A percentile compares a stretch with the other conserved stretches of the same genome.
These are phyloP conservation scores for Cladobotryum mycophilum DNA, from an alignment of 2,329 filamentous ascomycete species.

Conservation along the genomic window DNA sequence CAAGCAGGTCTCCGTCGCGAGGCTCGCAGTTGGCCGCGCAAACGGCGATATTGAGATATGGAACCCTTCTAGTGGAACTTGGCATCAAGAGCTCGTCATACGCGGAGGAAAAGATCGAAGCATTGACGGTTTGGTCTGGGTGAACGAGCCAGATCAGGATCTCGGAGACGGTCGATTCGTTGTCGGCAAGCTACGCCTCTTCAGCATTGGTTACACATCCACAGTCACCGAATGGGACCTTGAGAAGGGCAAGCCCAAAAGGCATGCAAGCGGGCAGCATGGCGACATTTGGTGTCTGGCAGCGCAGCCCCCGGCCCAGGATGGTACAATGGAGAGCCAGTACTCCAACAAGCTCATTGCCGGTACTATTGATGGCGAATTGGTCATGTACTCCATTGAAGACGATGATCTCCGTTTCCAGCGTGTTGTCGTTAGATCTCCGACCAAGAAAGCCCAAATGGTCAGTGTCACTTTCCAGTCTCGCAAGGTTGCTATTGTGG, in stretches of 20 bases:
- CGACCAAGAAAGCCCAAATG: slow-evolving; percentile 79
- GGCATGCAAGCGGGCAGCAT: slow-evolving; percentile 84
- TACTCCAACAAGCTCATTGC: slow-evolving; percentile 61
- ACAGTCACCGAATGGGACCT: slow-evolving; percentile 95
- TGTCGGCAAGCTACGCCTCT: slow-evolving; percentile 73
- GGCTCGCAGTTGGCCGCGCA: slow-evolving; percentile 82
- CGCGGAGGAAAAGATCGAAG: slow-evolving; percentile 77
- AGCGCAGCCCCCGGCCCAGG: slow-evolving; percentile 58
- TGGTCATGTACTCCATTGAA: slow-evolving; percentile 80
- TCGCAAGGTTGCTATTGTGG: slow-evolving; percentile 73
- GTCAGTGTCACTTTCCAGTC: slow-evolving; percentile 89
- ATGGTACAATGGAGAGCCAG: slow-evolving; percentile 28
- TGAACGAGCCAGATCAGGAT: slow-evolving; percentile 71
- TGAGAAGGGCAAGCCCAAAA: slow-evolving; percentile 66
- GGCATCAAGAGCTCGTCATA: slow-evolving; percentile 86
- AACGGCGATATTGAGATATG: slow-evolving; percentile 98
- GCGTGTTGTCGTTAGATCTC: slow-evolving; percentile 65
- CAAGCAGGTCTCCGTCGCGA: slow-evolving; percentile 49
- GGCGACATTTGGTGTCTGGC: slow-evolving; percentile 97
- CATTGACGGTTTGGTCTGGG: slow-evolving; percentile 89
- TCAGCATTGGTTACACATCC: slow-evolving; percentile 92
- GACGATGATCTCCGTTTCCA: slow-evolving; percentile 79
- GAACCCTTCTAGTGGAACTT: slow-evolving; percentile 76
- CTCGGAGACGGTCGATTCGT: slow-evolving; percentile 55
- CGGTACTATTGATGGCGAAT: slow-evolving; percentile 85